Percentiles rank a stretch among this genome's conserved stretches.
phyloP scores from a whole-genome alignment of 306 rosid genomes.

The Trifolium dubium region DNA sequence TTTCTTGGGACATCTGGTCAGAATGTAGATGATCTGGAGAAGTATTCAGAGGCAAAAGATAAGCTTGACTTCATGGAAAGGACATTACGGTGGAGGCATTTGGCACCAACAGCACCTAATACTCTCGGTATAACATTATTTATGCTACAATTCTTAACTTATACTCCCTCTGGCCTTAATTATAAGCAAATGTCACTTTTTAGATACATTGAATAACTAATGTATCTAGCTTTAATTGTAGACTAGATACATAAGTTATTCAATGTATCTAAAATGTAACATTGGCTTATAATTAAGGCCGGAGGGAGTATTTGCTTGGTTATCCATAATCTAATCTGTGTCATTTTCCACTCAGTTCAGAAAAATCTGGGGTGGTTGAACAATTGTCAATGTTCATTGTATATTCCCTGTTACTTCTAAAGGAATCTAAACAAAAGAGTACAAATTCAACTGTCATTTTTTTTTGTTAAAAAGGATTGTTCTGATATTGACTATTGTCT shows the following conservation, averaged over 20 bases:
- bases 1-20: constrained; percentile 97
- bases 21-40: constrained; percentile 87
- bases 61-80: constrained; percentile 92
- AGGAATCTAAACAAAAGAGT: constrained; percentile 21
- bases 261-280: too few species aligned
- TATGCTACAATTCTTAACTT: constrained; percentile 28
- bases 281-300: too few species aligned
- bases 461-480: constrained; percentile 12
- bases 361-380: constrained; percentile 23
- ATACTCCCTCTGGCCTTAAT: too few species aligned
- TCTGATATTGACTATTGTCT: constrained; percentile 32
- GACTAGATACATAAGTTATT: too few species aligned
- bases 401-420: constrained; percentile 30
- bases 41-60: constrained; percentile 79
- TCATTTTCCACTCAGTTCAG: constrained; percentile 27
- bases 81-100: constrained; percentile 92
- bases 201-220: too few species aligned
- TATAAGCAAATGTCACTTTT: too few species aligned
- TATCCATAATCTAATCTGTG: constrained; percentile 31
- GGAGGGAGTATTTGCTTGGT: constrained; percentile 40
- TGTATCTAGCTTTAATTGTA: too few species aligned
- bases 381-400: constrained; percentile 27
- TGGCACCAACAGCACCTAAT: constrained; percentile 98
- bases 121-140: constrained; percentile 74
- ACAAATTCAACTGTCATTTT: not conserved